phyloP scores from a whole-genome alignment of 2,329 filamentous ascomycete genomes.

The Beauveria varroae region DNA sequence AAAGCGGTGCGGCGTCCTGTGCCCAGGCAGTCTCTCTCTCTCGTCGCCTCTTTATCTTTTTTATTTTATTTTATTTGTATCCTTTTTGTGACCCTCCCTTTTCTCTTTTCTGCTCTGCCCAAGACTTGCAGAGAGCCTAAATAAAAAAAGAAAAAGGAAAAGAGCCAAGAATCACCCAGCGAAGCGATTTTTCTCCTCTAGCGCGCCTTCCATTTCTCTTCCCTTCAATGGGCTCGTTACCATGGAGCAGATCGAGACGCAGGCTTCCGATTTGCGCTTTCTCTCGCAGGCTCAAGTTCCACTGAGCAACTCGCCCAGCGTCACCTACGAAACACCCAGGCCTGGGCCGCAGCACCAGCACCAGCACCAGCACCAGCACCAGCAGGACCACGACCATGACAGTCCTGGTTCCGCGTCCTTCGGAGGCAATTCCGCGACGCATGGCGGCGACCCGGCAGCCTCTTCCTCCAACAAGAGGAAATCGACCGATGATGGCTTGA shows the following conservation, averaged over 20 bases:
- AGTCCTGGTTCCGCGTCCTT: slow-evolving; percentile 32
- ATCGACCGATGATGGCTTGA: slow-evolving; percentile 33
- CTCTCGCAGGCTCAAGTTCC: slow-evolving; percentile 34
- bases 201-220: no score
- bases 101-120: neutral
- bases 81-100: neutral
- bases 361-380: slow-evolving; percentile 12
- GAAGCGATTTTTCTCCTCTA: no score
- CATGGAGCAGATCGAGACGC: slow-evolving; percentile 49
- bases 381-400: slow-evolving; percentile 14
- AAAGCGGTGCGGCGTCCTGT: no score
- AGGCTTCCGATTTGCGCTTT: slow-evolving; percentile 47
- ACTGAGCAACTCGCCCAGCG: slow-evolving; percentile 22
- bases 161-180: no score
- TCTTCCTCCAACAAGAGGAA: slow-evolving; percentile 27
- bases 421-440: slow-evolving; percentile 44
- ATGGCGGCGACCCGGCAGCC: slow-evolving; percentile 14
- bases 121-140: no score
- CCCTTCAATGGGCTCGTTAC: slow-evolving; percentile 7
- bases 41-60: neutral
- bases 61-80: neutral
- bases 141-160: no score
- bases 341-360: slow-evolving; percentile 15
- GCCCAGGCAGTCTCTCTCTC: neutral
- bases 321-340: slow-evolving; percentile 25